Evolutionary conservation across 768 basidiomycete genomes (phyloP), one percentile per base, ranked within the genome.

Genomic region (Fomitopsis serialis): DNA sequence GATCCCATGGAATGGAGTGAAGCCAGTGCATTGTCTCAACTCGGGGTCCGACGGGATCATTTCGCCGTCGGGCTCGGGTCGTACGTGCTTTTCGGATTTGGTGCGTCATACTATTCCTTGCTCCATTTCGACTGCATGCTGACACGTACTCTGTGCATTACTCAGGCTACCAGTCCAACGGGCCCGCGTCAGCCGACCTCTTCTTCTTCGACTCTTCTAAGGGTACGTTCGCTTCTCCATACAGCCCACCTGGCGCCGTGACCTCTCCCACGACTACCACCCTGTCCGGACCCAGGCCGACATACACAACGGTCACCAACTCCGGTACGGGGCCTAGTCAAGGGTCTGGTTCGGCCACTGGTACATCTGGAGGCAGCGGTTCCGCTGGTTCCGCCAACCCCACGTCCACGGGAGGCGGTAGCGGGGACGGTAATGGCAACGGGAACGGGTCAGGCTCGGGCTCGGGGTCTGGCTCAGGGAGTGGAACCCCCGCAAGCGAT

Each of bases 81-180:
- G 29, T 74, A 80, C 50, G 82, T 92, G 21, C 65, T 94, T 10
- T 88, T 93, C 66, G 87, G 85, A 32, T 89, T 86, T 62, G 90
- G 90, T 91, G 59, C 59, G 85, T 69, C n/a, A n/a, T n/a, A n/a
- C n/a, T n/a, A 22, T 45, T 48, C 21, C 29, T n/a, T 12, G 48
- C 35, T 24, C 17, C 40, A 12, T 27, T 32, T 48, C 45, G 13
- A 45, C 34, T 10, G 19, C 25, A 13, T 45, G 22, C 42, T 53
- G 19, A 48, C 24, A 35, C 15, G 34, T 25, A 32, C 35, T 52
- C 52, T 85, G 29, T 11, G 29, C 29, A 32, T 32, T 32, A 11
- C 29, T 11, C 45, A 66, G 64, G 66, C 8, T 67, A 62, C 50
- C 59, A 53, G 27, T 52, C 55, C 44, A 62, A 61, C 56, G 75